Percentiles rank a stretch among this genome's conserved stretches.
Evolutionary conservation across 768 basidiomycete genomes (phyloP).

Genomic region (Hypholoma sublateritium): DNA sequence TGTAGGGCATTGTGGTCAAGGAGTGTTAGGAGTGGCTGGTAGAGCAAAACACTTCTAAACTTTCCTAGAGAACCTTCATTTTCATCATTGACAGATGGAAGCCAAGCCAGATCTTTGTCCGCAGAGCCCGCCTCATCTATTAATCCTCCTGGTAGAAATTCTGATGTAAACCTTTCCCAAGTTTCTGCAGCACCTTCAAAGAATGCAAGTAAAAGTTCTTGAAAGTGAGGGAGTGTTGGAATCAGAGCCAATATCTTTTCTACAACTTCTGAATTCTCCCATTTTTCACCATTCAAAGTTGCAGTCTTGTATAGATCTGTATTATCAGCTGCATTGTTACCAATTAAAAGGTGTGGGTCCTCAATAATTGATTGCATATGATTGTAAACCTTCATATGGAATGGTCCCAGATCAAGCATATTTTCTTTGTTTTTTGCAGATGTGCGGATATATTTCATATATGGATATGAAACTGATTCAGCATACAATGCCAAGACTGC

Average conservation of each 20-base stretch:
- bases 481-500: constrained; percentile 24
- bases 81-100: background rate
- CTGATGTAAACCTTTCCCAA: constrained; percentile 11
- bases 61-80: background rate
- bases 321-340: background rate
- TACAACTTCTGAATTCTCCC: constrained; percentile 20
- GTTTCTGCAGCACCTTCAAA: constrained; percentile 19
- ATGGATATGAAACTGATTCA: constrained; percentile 22
- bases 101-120: background rate
- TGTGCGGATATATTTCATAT: constrained; percentile 22
- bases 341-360: constrained; percentile 21
- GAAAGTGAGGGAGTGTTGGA: constrained; percentile 15
- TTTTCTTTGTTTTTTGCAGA: constrained; percentile 10
- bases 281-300: constrained; percentile 22
- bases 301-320: constrained; percentile 11
- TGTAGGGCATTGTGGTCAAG: no score
- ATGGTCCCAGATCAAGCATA: constrained; percentile 22
- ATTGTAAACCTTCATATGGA: constrained; percentile 19
- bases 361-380: constrained; percentile 15
- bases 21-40: no score
- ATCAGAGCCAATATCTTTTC: constrained; percentile 10
- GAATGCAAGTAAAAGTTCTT: constrained; percentile 20
- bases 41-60: background rate
- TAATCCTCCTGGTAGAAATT: constrained; percentile 11
- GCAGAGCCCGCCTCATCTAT: background rate